Percentiles rank a stretch among this genome's conserved stretches.
phyloP scores from a whole-genome alignment of 179 eudicot genomes.

The Silene noctiflora region DNA sequence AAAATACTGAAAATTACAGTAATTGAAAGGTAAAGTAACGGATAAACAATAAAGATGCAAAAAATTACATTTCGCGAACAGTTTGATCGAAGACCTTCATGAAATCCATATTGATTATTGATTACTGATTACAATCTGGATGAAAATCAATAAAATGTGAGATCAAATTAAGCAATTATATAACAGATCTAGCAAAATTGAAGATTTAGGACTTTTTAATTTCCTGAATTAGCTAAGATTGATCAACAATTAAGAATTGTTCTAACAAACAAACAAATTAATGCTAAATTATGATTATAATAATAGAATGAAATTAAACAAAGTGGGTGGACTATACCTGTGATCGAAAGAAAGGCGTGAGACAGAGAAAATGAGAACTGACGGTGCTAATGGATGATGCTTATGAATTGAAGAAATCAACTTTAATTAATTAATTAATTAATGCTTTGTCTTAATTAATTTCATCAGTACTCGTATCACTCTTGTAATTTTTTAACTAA shows the following conservation, averaged over 20 bases:
- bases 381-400: slow-evolving; percentile 20
- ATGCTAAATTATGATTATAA: too few relatives aligned
- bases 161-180: neutral
- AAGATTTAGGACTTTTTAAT: neutral
- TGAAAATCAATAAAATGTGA: neutral
- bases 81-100: slow-evolving; percentile 98
- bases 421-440: neutral
- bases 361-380: neutral
- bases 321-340: neutral
- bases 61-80: slow-evolving; percentile 86
- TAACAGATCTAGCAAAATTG: slow-evolving; percentile 20
- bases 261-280: too few relatives aligned
- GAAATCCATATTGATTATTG: slow-evolving; percentile 68
- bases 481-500: too few relatives aligned
- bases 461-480: too few relatives aligned
- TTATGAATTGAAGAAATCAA: neutral
- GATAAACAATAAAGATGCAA: neutral
- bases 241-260: too few relatives aligned
- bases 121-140: slow-evolving; percentile 16
- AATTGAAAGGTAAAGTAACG: neutral
- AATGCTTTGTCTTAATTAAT: neutral
- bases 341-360: neutral
- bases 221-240: neutral
- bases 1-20: neutral
- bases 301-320: neutral